Evolutionary conservation across 352 stramenopile species (phyloP), one percentile per base, ranked within the genome.

Genomic region (Phytopythium litorale): DNA sequence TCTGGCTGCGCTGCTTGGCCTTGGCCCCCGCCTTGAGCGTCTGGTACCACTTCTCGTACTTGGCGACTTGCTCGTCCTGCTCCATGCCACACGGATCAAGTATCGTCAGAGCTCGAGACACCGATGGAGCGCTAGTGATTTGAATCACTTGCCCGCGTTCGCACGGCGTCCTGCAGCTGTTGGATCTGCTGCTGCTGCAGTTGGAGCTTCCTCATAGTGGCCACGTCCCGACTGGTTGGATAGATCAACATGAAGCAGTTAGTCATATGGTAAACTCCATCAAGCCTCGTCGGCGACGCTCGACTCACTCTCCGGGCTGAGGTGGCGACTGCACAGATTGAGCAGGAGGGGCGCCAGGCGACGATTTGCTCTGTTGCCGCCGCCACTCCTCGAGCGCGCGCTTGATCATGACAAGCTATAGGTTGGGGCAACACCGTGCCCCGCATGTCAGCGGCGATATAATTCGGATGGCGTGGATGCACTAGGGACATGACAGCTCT

Each of bases 1-100:
- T 77, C 56, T 86, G 83, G 61, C 72, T 92, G 46, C 87, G 78
- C 58, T 91, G 86, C 60, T 95, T 95, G 4, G 86, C 86, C 51
- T 91, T 91, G 9, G 86, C 86, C 5, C 84, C 84, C 51, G 82
- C 86, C 66, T 92, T 92, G 25, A 95, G 77, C 15, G 82, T 91
- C 59, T 89, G 75, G 67, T 92, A 95, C 86, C 86, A 95, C 46
- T 91, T 89, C 38, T 95, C 86, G 43, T 92, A 95, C 70, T 92
- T 91, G 35, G 75, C 70, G 30, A 95, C 70, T 43, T 88, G 82
- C 42, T 87, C 79, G 56, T 93, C 79, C 75, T 88, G 58, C 43
- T 54, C 38, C 51, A 13, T 19, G 49, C 53, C 9, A 61, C 19
- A 53, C 2, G 1, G 11, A 3, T 21, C n/a, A 25, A 32, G 9